Percentiles rank a stretch among this genome's conserved stretches.
phyloP scores from a whole-genome alignment of 345 rosid genomes.

The Gossypium rotundifolium region DNA sequence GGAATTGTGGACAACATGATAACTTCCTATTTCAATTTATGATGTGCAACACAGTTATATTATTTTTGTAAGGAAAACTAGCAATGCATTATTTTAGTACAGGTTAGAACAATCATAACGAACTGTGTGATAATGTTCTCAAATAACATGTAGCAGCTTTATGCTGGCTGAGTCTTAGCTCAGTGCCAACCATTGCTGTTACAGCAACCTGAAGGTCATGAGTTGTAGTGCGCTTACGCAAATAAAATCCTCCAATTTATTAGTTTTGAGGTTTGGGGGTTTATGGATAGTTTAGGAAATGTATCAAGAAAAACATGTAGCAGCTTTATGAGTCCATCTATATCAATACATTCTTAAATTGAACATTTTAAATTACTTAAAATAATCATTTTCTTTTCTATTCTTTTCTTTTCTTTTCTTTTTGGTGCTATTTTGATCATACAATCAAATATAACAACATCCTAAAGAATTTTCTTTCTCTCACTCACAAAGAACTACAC shows the following conservation, averaged over 20 bases:
- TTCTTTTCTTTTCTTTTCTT: neutral
- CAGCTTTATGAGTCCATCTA: neutral
- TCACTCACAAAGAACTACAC: neutral
- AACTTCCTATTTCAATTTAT: neutral
- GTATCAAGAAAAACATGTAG: neutral
- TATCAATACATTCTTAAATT: neutral
- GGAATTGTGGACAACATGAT: neutral
- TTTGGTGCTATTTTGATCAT: neutral
- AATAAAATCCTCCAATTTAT: too few relatives aligned
- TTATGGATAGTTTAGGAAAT: too few relatives aligned
- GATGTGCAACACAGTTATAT: neutral
- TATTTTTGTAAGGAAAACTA: neutral
- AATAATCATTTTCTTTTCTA: neutral
- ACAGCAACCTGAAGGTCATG: too few relatives aligned
- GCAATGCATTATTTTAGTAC: neutral
- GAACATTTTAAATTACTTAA: neutral
- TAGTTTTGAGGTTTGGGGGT: too few relatives aligned
- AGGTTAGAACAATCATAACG: neutral
- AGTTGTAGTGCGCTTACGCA: too few relatives aligned
- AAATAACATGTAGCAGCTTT: neutral
- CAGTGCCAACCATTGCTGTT: too few relatives aligned
- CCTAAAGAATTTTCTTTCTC: neutral
- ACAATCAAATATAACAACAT: neutral
- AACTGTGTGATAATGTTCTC: neutral
- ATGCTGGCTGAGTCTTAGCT: too few relatives aligned